Base-by-base conservation (phyloP, 2,329 filamentous ascomycete species). In the Botrytis paeoniae region DNA sequence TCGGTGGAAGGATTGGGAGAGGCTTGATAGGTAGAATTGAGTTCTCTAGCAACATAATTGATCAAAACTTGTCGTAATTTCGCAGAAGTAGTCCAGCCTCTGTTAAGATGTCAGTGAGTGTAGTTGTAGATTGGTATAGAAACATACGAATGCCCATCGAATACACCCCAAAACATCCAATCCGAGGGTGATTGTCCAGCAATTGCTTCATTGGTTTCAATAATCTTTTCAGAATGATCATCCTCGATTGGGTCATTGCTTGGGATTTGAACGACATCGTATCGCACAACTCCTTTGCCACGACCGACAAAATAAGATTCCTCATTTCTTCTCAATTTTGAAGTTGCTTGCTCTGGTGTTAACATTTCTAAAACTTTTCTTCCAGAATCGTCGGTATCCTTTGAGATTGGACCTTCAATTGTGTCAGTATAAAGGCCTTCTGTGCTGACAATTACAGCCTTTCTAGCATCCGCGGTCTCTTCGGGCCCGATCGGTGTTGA, bases 151-250 rank as follows among this genome's bases (percentile, higher is more conserved):
- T 99, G 96, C 0, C 96, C 96, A 81, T 99, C 96, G 82, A 98
- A 99, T 29, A 99, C 95, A 73, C 95, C 96, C 96, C 97, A 99
- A 82, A 99, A 99, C 94, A 98, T 98, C 96, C 96, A 99, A 83
- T 99, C 97, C 75, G 89, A 93, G 74, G 86, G 89, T 29, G 86
- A 25, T 87, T 86, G 78, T 79, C 83, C 85, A 57, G 73, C 88
- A 84, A 85, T 86, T 70, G 85, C 86, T 70, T 87, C 65, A 32
- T 87, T 7, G 93, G 92, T 14, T 82, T 98, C 93, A 64, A 99
- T 94, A 79, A 98, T 98, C 87, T 97, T 97, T 84, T 99, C 96
- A 70, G 95, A 93, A 81, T 99, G 96, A 80, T 99, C 97, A 80
- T 99, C 96, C 84, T 99, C 96, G 74, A 99, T 99, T 0, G 96